Percentiles rank a stretch among this genome's conserved stretches.
Conservation (phyloP, 2,329 filamentous ascomycete genomes). For the Orbilia ellipsospora region DNA sequence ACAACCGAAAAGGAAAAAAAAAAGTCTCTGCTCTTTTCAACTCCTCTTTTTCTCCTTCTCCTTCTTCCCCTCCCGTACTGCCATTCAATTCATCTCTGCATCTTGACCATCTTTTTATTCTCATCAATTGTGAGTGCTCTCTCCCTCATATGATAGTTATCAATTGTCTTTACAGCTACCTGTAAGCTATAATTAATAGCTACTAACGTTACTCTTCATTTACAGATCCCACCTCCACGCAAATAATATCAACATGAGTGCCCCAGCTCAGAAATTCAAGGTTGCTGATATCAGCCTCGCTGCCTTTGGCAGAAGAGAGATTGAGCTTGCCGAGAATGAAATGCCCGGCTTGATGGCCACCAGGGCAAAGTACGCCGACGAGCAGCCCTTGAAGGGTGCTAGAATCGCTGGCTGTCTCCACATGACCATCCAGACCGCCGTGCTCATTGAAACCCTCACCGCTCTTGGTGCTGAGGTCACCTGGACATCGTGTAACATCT, state of each 20-base stretch:
- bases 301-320: constrained; percentile 98
- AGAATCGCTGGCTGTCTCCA: constrained; percentile 96
- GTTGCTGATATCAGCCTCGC: constrained; percentile 97
- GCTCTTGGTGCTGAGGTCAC: constrained; percentile 97
- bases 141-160: not conserved
- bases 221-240: not conserved
- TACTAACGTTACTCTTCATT: not conserved
- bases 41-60: constrained; percentile 30
- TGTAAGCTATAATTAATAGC: not conserved
- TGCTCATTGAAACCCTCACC: constrained; percentile 96
- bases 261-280: constrained; percentile 94
- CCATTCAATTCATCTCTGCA: constrained; percentile 30
- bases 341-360: constrained; percentile 86
- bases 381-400: constrained; percentile 78
- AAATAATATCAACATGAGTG: constrained; percentile 69
- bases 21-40: constrained; percentile 8
- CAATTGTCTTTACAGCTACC: not conserved
- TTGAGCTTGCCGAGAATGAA: constrained; percentile 88
- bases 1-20: constrained; percentile 12
- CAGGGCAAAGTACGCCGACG: constrained; percentile 85
- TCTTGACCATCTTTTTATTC: constrained; percentile 53
- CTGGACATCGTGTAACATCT: constrained; percentile 99
- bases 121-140: constrained; percentile 45
- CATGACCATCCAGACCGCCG: constrained; percentile 99
- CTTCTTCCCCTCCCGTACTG: constrained; percentile 53